These are phyloP conservation scores for Yamadazyma taylorii DNA, from an alignment of 1,139 yeast genomes.

Conservation along the genomic window DNA sequence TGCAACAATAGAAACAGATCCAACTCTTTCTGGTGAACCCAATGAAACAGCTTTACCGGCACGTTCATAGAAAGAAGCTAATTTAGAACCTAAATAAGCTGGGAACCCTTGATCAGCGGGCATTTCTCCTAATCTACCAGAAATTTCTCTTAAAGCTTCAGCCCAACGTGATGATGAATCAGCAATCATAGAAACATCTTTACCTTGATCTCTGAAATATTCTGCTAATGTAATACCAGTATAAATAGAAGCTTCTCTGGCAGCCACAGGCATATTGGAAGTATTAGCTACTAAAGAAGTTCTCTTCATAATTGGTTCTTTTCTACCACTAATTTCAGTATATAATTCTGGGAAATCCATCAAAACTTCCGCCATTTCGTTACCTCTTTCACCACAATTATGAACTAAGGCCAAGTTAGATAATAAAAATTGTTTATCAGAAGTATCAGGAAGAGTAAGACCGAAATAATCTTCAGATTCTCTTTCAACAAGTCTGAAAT, in stretches of 20 bases:
- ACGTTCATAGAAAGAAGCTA: constrained; percentile 98
- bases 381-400: constrained; percentile 87
- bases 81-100: constrained; percentile 97
- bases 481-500: constrained; percentile 24
- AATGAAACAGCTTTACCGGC: constrained; percentile 96
- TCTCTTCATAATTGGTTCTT: constrained; percentile 99
- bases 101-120: constrained; percentile 99
- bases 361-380: constrained; percentile 98
- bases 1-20: constrained; percentile 98
- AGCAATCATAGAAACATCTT: constrained; percentile 98
- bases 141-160: constrained; percentile 98
- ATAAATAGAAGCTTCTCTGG: constrained; percentile 98
- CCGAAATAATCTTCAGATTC: constrained; percentile 37
- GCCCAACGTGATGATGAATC: constrained; percentile 99
- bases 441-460: constrained; percentile 33
- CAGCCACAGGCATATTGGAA: constrained; percentile 99
- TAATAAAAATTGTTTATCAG: constrained; percentile 42
- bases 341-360: constrained; percentile 99
- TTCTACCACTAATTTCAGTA: constrained; percentile 87
- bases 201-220: constrained; percentile 99
- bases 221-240: constrained; percentile 99
- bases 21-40: constrained; percentile 95
- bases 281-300: constrained; percentile 98
- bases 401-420: constrained; percentile 36
- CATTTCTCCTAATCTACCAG: constrained; percentile 99